phyloP scores from a whole-genome alignment of 495 filamentous ascomycete species.

The Parachaetomium inaequale region DNA sequence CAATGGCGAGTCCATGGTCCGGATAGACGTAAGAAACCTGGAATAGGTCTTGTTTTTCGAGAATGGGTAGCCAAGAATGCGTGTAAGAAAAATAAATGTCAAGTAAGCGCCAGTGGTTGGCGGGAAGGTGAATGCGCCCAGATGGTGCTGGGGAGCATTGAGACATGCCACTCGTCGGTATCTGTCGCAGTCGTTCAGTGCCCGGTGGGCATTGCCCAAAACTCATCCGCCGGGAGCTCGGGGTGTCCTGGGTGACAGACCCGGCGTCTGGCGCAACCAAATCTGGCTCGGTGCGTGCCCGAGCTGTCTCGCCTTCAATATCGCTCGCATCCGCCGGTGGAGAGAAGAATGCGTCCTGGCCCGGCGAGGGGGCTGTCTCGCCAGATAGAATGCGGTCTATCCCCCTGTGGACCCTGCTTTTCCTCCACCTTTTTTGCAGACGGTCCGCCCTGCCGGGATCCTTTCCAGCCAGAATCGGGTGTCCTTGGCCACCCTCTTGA shows the following conservation, averaged over 20 bases:
- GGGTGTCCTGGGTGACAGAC: not conserved
- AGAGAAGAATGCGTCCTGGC: conserved; percentile 30
- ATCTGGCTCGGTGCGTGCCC: not conserved
- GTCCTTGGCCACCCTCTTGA: conserved; percentile 24
- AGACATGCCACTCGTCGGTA: conserved; percentile 8
- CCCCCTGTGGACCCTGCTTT: conserved; percentile 49
- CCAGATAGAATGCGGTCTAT: conserved; percentile 55
- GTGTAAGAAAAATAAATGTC: conserved; percentile 72
- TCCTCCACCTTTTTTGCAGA: conserved; percentile 57
- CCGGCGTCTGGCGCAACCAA: not conserved
- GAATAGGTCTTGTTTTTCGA: conserved; percentile 63
- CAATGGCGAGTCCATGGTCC: conserved; percentile 29
- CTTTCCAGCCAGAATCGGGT: conserved; percentile 38
- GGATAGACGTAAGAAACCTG: conserved; percentile 46
- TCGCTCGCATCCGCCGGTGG: conserved; percentile 38
- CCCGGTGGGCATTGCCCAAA: not conserved
- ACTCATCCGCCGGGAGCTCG: not conserved
- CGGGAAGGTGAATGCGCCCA: conserved; percentile 47
- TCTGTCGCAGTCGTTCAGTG: conserved; percentile 6
- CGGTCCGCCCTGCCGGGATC: conserved; percentile 51
- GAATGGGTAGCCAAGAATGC: conserved; percentile 68
- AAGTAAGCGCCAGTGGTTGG: conserved; percentile 60
- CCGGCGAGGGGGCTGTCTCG: conserved; percentile 29
- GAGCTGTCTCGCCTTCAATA: conserved; percentile 25
- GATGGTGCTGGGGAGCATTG: not conserved